Evolutionary conservation across 208 protist species (phyloP), one percentile per base, ranked within the genome.

Genomic region (Leishmania tropica): DNA sequence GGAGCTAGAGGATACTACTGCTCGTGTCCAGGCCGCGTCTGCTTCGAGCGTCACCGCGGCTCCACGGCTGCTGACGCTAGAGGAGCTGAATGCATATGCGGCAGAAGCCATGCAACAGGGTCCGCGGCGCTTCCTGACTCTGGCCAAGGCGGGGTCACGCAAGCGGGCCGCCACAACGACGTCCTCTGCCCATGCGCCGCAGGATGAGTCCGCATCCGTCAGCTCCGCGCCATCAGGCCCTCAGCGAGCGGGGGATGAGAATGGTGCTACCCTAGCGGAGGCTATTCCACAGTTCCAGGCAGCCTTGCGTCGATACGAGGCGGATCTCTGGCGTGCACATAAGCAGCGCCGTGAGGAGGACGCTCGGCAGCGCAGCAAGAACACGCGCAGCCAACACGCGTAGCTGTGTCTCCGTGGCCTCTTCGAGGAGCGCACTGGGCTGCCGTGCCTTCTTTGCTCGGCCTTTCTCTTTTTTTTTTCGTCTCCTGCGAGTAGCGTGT

Each of bases 261-360:
- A 40, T 56, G 84, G 65, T 2, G 80, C 84, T 70, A 82, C 83
- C 31, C 58, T 93, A 24, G 85, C 81, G n/a, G 89, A 94, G 58
- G 87, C 89, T 1, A 70, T 92, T 19, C 65, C 42, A 45, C 74
- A 87, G 60, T 97, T 95, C 75, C 83, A 88, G 73, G 71, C 82
- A 8, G 90, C 88, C 21, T 75, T 97, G 80, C 87, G 88, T 31
- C 84, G 83, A 47, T 97, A 94, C 68, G 90, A 89, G 28, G 94
- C 94, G 76, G 84, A 67, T 37, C 85, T 95, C n/a, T 94, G 90
- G 88, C 85, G 85, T 2, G 79, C 75, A 1, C 78, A 86, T 80
- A 93, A 84, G 60, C 79, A 76, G 67, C 47, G 37, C 64, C 53
- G 72, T 45, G 79, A 83, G 72, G 82, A 90, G 65, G 81, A 87